Evolutionary conservation across 2,329 filamentous ascomycete species (phyloP), one percentile per base, ranked within the genome.

Genomic region (Zymoseptoria tritici): DNA sequence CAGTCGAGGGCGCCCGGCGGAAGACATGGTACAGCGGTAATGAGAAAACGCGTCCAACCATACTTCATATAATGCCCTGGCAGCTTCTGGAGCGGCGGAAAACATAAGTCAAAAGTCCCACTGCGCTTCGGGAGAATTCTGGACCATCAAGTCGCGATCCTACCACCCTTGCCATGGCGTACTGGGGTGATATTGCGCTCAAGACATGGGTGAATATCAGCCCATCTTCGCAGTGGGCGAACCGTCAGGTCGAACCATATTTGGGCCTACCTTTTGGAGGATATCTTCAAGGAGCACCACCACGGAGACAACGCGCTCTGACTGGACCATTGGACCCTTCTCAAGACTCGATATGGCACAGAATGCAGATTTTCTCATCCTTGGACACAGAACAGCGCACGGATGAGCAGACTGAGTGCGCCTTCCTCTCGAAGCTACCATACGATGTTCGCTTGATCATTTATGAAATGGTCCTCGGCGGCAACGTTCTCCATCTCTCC

Each of bases 371-470:
- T 21, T 56, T 71, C 49, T 63, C 66, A 11, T 57, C 61, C 21
- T 22, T 63, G 9, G 67, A 64, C 55, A 49, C 65, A 9, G 64
- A 64, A 54, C 68, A 67, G 49, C 60, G 57, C 8, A 68, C 65
- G 16, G 51, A 65, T n/a, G 64, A 67, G 9, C 70, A 72, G 56
- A 50, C 52, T 20, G 54, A 67, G 4, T 66, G 64, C 54, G 55
- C 53, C 16, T 67, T 72, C 31, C 53, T 72, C 20, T 58, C 64
- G 4, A 67, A 60, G 49, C 63, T 72, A 22, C 71, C 71, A 2
- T 67, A 71, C 24, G 71, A 72, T 59, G 59, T 72, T 9, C 68
- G 70, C 13, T 57, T 72, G 53, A 68, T 72, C 42, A 71, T 72
- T 19, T 72, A 72, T 57, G 71, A 72, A 19, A 64, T 71, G 61